These are phyloP conservation scores for Flaveria robusta DNA, from an alignment of 129 eudicot species.

Conservation along the genomic window DNA sequence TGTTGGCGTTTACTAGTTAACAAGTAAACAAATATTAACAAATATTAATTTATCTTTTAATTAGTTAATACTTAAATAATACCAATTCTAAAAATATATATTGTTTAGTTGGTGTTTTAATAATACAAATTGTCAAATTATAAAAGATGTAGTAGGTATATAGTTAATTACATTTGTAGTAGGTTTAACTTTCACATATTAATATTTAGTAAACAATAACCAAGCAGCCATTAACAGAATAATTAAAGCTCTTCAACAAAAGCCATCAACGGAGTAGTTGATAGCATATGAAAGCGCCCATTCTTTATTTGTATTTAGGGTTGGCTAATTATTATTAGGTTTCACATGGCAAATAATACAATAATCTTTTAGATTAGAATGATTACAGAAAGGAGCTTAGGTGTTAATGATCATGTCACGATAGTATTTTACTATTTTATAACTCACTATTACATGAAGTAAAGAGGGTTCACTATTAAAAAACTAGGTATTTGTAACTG, in stretches of 20 bases:
- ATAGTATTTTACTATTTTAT: too few species aligned
- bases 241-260: neutral
- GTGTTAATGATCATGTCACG: neutral
- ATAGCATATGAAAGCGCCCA: constrained; percentile 8
- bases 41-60: too few species aligned
- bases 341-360: neutral
- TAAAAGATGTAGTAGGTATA: neutral
- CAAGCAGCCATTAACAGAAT: neutral
- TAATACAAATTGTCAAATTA: neutral
- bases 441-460: neutral
- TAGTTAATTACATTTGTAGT: neutral
- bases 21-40: neutral
- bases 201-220: neutral
- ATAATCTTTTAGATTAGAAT: too few species aligned
- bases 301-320: neutral
- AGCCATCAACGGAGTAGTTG: neutral
- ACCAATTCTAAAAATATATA: too few species aligned
- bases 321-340: neutral
- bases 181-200: constrained; percentile 1
- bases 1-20: neutral
- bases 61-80: too few species aligned
- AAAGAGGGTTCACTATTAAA: neutral
- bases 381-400: neutral
- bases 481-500: too few species aligned
- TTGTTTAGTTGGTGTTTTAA: neutral